phyloP scores from a whole-genome alignment of 352 stramenopile genomes.

The Chrysophaeum taylorii region DNA sequence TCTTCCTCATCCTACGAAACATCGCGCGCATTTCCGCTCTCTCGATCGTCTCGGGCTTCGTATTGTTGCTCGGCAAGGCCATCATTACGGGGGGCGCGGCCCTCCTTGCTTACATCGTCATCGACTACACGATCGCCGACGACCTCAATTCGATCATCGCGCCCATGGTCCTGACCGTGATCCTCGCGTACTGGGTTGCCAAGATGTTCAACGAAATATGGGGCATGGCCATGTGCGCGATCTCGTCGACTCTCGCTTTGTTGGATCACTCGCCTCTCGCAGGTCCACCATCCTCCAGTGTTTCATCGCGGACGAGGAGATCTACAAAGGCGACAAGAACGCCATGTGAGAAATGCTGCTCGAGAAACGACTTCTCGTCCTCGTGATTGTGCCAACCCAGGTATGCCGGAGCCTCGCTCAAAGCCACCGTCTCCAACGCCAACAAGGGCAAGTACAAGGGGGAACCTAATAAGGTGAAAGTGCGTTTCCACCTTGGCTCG shows the following conservation, averaged over 20 bases:
- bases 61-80: conserved; percentile 81
- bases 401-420: conserved; percentile 1
- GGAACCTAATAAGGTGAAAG: no score
- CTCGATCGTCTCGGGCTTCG: conserved; percentile 69
- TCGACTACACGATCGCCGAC: conserved; percentile 34
- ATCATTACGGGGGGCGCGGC: conserved; percentile 47
- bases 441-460: conserved; percentile 13
- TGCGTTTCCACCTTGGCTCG: no score
- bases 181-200: conserved; percentile 80
- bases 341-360: no score
- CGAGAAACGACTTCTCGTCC: no score
- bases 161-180: conserved; percentile 70
- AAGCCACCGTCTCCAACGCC: neutral
- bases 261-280: no score
- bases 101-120: conserved; percentile 34
- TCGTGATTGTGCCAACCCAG: no score
- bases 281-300: conserved; percentile 86
- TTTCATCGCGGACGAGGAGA: conserved; percentile 86
- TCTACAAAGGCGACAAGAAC: conserved; percentile 46
- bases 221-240: conserved; percentile 84
- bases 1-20: conserved; percentile 88
- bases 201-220: conserved; percentile 85
- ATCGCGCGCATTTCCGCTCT: conserved; percentile 72
- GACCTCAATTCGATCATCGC: conserved; percentile 64
- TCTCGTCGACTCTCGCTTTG: no score